A percentile compares a stretch with the other conserved stretches of the same genome.
Evolutionary conservation across 1,284 basidiomycete species (phyloP).

Genomic region (Tilletia setariae): DNA sequence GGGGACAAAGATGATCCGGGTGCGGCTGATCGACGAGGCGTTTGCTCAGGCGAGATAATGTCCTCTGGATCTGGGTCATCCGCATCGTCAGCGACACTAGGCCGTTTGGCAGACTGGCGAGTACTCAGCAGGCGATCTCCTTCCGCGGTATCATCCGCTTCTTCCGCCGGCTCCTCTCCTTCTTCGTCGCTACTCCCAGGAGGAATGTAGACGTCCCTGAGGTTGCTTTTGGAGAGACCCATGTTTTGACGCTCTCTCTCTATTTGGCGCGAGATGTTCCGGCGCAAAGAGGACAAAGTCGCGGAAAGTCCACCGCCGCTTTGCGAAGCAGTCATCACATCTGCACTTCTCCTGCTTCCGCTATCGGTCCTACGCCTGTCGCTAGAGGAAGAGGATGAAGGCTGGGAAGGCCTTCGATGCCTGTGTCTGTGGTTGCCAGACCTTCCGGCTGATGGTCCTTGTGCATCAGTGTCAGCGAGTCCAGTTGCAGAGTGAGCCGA

Average conservation of each 20-base stretch:
- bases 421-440: conserved; percentile 3
- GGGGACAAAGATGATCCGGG: neutral
- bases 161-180: conserved; percentile 25
- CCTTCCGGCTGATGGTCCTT: too few relatives aligned
- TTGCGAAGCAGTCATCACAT: neutral
- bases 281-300: neutral
- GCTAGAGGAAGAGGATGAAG: neutral
- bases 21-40: neutral
- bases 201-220: conserved; percentile 2
- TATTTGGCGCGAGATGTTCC: conserved; percentile 8
- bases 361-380: neutral
- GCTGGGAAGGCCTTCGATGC: neutral
- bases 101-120: too few relatives aligned
- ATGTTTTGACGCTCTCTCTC: conserved; percentile 1
- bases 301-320: neutral
- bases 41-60: neutral
- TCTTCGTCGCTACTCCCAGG: conserved; percentile 5
- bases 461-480: neutral
- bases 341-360: neutral
- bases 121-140: conserved; percentile 23
- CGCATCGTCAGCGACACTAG: conserved; percentile 29
- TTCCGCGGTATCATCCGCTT: conserved; percentile 21
- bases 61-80: neutral
- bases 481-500: neutral
- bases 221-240: conserved; percentile 10